Evolutionary conservation across 495 filamentous ascomycete species (phyloP).

Genomic region (Aspergillus biplanus): DNA sequence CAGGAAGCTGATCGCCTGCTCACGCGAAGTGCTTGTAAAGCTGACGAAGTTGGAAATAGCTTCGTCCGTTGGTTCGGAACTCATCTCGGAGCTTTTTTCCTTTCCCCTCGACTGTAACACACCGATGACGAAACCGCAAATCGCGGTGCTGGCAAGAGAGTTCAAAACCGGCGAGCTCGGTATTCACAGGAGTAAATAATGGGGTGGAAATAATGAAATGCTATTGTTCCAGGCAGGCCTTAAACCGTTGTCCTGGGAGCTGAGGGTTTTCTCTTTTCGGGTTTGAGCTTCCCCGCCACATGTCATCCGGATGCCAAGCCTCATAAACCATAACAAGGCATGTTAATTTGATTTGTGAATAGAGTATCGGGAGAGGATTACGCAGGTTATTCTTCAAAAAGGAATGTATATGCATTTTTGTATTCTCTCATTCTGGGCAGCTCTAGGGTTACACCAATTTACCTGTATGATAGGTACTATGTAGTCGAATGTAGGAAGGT

Average conservation of each 20-base stretch:
- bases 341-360: too few relatives aligned
- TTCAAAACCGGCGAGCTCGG: neutral
- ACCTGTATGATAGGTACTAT: neutral
- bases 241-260: neutral
- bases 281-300: conserved; percentile 44
- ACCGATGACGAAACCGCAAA: neutral
- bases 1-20: conserved; percentile 51
- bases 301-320: conserved; percentile 31
- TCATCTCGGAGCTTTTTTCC: conserved; percentile 33
- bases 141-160: neutral
- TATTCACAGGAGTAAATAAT: neutral
- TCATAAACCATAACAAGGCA: neutral
- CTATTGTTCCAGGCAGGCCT: conserved; percentile 3
- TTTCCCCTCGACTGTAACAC: neutral
- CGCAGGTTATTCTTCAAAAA: too few relatives aligned
- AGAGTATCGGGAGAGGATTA: too few relatives aligned
- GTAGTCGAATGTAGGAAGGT: neutral
- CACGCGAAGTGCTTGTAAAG: conserved; percentile 49
- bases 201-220: neutral
- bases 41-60: conserved; percentile 50
- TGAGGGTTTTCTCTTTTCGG: conserved; percentile 1
- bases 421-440: too few relatives aligned
- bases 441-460: too few relatives aligned
- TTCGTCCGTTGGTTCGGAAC: conserved; percentile 49
- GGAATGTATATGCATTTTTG: too few relatives aligned